phyloP scores from a whole-genome alignment of 2,329 filamentous ascomycete genomes.

The Penicillium sp. region DNA sequence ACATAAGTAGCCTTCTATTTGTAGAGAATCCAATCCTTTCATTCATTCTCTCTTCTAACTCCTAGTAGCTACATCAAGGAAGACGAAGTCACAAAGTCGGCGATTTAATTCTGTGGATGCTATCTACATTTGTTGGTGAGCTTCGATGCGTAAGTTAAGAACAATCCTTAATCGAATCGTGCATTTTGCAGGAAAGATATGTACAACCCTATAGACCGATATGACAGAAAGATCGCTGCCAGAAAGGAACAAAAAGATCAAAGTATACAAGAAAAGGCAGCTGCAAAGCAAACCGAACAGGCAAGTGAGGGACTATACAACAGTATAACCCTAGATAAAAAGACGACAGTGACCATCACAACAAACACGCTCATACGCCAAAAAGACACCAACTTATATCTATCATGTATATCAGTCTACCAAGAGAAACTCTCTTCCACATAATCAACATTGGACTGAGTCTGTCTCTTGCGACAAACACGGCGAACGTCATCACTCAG shows the following conservation, averaged over 20 bases:
- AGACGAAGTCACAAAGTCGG: background rate
- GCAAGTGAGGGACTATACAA: background rate
- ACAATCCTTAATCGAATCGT: background rate
- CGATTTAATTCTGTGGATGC: background rate
- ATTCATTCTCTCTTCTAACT: no score
- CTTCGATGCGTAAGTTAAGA: background rate
- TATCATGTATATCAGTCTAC: constrained; percentile 25
- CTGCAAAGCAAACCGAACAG: constrained; percentile 4
- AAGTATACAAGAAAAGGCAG: constrained; percentile 9
- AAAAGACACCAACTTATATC: background rate
- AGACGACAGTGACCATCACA: background rate
- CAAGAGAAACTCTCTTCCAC: constrained; percentile 71
- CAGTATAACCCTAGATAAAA: background rate
- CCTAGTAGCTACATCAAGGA: no score
- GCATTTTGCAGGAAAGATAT: constrained; percentile 15
- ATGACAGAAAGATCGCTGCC: background rate
- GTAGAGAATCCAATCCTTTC: no score
- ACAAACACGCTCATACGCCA: constrained; percentile 2
- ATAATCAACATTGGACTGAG: constrained; percentile 66
- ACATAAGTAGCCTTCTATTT: no score
- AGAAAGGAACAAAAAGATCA: background rate
- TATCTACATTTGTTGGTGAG: background rate
- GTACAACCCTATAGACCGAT: constrained; percentile 13
- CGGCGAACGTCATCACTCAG: constrained; percentile 73
- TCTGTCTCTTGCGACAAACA: constrained; percentile 64